Evolutionary conservation across 139 green algal species (phyloP), one percentile per base, ranked within the genome.

Genomic region (Tetradesmus obliquus): DNA sequence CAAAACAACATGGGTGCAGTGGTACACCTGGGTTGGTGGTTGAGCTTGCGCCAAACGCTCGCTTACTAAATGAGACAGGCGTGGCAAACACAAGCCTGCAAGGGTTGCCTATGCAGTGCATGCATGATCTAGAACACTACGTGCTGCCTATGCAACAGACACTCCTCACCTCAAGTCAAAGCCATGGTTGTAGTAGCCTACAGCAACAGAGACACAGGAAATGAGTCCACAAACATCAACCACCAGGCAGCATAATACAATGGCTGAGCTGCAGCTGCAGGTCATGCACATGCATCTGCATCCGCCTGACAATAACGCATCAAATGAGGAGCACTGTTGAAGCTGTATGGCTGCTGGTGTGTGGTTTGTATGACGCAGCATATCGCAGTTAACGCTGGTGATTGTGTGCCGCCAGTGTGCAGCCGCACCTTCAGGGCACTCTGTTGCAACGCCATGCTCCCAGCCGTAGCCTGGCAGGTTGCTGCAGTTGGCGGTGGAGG

Each of bases 381-480:
- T 45, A 45, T 45, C 32, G 60, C 60, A 71, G 60, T 71, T 71
- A 10, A 20, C 32, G 32, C 32, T 45, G 32, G 32, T 45, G 32
- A 19, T 22, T 13, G 2, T 15, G 12, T 71, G 60, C 60, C 19
- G 7, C 10, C 60, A 71, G 60, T 4, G 2, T 22, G 9, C 5
- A 71, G 60, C 10, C 60, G 8, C 60, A 71, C 60, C 60, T 71
- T 13, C 60, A 71, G 82, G 54, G 10, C 82, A 86, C 54, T 66
- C 45, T 9, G 58, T 20, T 71, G 82, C 82, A 13, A 66, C 13
- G 10, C 82, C 82, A 86, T 86, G 3, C 54, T 86, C 45, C 53
- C 54, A 86, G 17, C 82, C 82, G 45, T 86, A 86, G 54, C 82
- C 82, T 20, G 82, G 82, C 45, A 71, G 54, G 20, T 66, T 86